Conservation (phyloP, 2,329 filamentous ascomycete species). For the Trichoderma harzianum region DNA sequence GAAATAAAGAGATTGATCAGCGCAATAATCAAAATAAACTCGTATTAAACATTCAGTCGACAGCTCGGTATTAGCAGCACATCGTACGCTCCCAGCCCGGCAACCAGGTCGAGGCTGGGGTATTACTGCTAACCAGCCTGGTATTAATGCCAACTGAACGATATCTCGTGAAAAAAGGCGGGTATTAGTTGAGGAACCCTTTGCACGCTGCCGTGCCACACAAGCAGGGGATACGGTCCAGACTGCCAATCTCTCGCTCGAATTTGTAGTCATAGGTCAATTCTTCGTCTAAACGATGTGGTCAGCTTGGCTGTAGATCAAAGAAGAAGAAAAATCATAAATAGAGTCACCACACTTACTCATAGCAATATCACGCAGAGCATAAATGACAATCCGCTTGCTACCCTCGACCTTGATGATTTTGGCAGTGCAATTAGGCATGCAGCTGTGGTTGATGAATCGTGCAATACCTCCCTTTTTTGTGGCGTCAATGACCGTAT, state of each 20-base stretch:
- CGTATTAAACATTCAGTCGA: slow-evolving; percentile 8
- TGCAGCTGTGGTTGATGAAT: slow-evolving; percentile 98
- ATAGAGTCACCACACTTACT: slow-evolving; percentile 59
- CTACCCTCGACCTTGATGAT: slow-evolving; percentile 99
- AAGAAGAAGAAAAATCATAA: background rate
- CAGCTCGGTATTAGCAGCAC: background rate
- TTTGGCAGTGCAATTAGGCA: slow-evolving; percentile 97
- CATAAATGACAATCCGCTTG: slow-evolving; percentile 98
- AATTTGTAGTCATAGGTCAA: slow-evolving; percentile 99
- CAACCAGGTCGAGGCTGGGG: background rate
- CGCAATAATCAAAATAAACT: background rate
- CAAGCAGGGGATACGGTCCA: slow-evolving; percentile 94
- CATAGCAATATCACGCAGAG: slow-evolving; percentile 87
- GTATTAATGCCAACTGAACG: background rate
- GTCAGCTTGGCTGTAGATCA: slow-evolving; percentile 26
- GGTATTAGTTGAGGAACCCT: slow-evolving; percentile 89
- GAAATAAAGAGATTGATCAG: background rate
- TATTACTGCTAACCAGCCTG: background rate
- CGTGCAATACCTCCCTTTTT: slow-evolving; percentile 97
- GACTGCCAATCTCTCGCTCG: slow-evolving; percentile 90
- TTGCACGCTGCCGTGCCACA: slow-evolving; percentile 96
- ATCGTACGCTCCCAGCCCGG: background rate
- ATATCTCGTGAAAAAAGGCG: background rate
- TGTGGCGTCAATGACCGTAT: slow-evolving; percentile 94
- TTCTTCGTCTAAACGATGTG: slow-evolving; percentile 74